A percentile compares a stretch with the other conserved stretches of the same genome.
These are phyloP conservation scores for Aspergillus piperis DNA, from an alignment of 2,329 filamentous ascomycete species.

Conservation along the genomic window DNA sequence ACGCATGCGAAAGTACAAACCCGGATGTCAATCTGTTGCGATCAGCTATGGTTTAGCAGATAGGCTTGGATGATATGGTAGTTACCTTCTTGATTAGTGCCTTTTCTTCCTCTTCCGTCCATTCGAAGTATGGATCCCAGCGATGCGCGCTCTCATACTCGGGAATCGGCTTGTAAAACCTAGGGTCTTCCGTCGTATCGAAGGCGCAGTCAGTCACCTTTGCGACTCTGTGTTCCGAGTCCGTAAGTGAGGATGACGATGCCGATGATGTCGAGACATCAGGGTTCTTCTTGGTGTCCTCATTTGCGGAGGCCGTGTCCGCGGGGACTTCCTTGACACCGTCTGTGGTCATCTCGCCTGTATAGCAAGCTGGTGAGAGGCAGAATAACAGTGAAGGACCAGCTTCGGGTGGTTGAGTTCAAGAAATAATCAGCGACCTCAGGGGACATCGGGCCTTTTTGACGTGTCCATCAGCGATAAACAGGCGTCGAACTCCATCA, in stretches of 20 bases:
- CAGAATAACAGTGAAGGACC: not conserved
- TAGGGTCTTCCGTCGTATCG: slow-evolving; percentile 37
- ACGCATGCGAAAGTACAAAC: slow-evolving; percentile 52
- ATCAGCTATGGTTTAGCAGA: not conserved
- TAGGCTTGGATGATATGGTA: not conserved
- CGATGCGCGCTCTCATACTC: slow-evolving; percentile 52
- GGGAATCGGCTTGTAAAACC: slow-evolving; percentile 42
- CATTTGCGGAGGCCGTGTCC: slow-evolving; percentile 6
- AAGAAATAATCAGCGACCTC: not conserved
- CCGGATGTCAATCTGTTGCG: slow-evolving; percentile 43
- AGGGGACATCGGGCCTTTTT: not conserved
- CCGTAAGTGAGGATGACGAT: slow-evolving; percentile 17
- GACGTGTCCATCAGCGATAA: not conserved
- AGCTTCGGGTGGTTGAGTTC: not conserved
- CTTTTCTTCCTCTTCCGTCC: slow-evolving; percentile 48
- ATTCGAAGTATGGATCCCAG: slow-evolving; percentile 51
- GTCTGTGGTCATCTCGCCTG: slow-evolving; percentile 20
- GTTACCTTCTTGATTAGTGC: slow-evolving; percentile 40
- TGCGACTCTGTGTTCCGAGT: slow-evolving; percentile 3
- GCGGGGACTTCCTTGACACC: slow-evolving; percentile 13
- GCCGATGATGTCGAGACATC: slow-evolving; percentile 14
- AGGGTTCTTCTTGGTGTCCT: slow-evolving; percentile 16
- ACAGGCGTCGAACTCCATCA: slow-evolving; percentile 10
- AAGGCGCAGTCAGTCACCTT: slow-evolving; percentile 32
- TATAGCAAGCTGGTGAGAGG: slow-evolving; percentile 1